Percentiles rank a stretch among this genome's conserved stretches.
Evolutionary conservation across 306 rosid species (phyloP).

Genomic region (Rubus parviflorus): DNA sequence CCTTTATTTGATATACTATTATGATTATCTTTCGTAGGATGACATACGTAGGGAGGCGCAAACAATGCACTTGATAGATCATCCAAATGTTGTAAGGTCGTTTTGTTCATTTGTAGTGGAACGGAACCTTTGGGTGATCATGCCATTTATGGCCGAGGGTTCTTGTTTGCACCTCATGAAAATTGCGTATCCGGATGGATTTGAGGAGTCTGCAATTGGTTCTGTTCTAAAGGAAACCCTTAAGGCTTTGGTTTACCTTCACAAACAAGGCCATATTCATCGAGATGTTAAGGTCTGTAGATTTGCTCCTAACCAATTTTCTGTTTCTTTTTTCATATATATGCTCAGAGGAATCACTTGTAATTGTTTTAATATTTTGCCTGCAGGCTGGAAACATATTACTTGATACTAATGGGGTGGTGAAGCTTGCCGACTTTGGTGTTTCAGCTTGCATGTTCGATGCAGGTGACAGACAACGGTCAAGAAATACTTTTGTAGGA

Average conservation of each 20-base stretch:
- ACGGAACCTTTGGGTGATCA: slow-evolving; percentile 81
- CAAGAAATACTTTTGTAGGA: slow-evolving; percentile 90
- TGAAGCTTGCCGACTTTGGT: slow-evolving; percentile 95
- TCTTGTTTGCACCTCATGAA: slow-evolving; percentile 96
- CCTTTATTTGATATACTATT: not conserved
- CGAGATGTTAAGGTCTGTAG: slow-evolving; percentile 78
- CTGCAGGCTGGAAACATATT: slow-evolving; percentile 90
- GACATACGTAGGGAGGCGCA: slow-evolving; percentile 85
- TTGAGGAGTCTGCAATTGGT: slow-evolving; percentile 83
- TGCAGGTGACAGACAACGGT: slow-evolving; percentile 86
- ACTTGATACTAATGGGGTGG: slow-evolving; percentile 67
- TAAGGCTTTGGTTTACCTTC: slow-evolving; percentile 88
- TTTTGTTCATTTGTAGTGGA: slow-evolving; percentile 92
- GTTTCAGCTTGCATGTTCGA: slow-evolving; percentile 98
- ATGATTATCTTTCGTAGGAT: slow-evolving; percentile 42
- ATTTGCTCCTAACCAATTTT: not conserved
- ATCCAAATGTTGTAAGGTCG: slow-evolving; percentile 78
- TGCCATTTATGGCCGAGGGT: slow-evolving; percentile 98
- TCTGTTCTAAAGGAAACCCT: slow-evolving; percentile 84
- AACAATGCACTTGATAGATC: slow-evolving; percentile 91
- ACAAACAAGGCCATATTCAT: slow-evolving; percentile 92
- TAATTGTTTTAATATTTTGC: slow-evolving; percentile 4
- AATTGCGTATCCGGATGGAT: slow-evolving; percentile 81
- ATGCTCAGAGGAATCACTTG: slow-evolving; percentile 7
- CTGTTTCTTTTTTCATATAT: not conserved